Evolutionary conservation across 139 green algal species (phyloP).

Genomic region (Chlamydomonas sp.): DNA sequence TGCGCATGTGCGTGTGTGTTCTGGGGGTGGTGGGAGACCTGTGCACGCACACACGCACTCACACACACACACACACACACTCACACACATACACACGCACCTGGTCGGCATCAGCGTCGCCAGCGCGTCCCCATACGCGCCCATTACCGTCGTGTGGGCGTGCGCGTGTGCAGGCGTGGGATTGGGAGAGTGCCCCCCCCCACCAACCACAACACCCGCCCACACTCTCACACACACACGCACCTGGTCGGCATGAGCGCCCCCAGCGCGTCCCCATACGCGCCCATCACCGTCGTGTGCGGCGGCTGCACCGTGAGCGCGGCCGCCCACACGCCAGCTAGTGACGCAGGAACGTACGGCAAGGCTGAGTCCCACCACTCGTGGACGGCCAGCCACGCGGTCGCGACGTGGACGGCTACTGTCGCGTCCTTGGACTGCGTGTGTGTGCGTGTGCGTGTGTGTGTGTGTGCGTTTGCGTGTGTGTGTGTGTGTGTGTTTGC

Average conservation of each 20-base stretch:
- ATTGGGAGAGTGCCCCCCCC: background rate
- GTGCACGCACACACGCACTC: background rate
- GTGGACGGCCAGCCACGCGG: conserved; percentile 38
- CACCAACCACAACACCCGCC: background rate
- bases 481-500: no score
- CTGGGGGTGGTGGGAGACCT: background rate
- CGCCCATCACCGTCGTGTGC: conserved; percentile 23
- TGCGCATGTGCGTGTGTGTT: background rate
- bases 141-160: background rate
- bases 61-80: no score
- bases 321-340: background rate
- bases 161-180: background rate
- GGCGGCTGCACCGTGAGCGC: conserved; percentile 22
- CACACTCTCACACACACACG: conserved; percentile 9
- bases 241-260: conserved; percentile 5
- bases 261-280: background rate
- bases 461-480: background rate
- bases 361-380: conserved; percentile 18
- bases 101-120: background rate
- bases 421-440: conserved; percentile 25
- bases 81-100: conserved; percentile 8
- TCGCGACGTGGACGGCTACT: conserved; percentile 32
- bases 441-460: no score
- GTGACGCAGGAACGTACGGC: conserved; percentile 11
- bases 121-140: background rate